Base-by-base conservation (phyloP, 768 basidiomycete species). In the Rhodotorula graminis region DNA sequence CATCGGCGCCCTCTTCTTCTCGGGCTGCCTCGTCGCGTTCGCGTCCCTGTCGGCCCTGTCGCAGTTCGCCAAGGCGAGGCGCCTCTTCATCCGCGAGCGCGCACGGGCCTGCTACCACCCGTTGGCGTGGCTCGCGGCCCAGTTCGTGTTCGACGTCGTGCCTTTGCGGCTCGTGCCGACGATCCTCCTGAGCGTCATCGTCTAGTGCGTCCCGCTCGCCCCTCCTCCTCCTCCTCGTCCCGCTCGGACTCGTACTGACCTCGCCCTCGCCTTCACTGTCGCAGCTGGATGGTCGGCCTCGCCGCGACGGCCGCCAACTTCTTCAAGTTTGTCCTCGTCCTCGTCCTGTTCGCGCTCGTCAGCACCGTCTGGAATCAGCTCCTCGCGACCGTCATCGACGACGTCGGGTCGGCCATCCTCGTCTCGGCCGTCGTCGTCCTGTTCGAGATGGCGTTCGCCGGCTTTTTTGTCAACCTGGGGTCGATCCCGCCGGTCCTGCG, bases 331-430 rank as follows among this genome's bases (percentile, higher is more conserved):
- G 83, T 96, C 31, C 86, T 97, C 78, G 90, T 96, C 72, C 84
- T 97, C 27, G 88, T 92, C 29, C 83, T 95, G 31, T 96, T 88
- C 80, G 88, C 89, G 0, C 84, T 96, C 29, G 88, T 85, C 49
- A 91, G 93, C 87, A 92, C 92, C 0, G 85, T 95, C 55, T 94
- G 87, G 91, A 96, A 96, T 82, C 94, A 97, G 84, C 84, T 96
- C 59, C 86, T 96, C 27, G 94, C 90, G 11, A 87, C 88, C 9
- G 76, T 90, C 27, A 90, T 96, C 85, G 83, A 84, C 64, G 92
- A 95, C 74, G 90, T 90, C 42, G 93, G 94, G 29, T 87, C 95
- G 56, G 93, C 94, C 2, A 93, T 96, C 79, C 86, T 98, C 6
- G 80, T 95, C 50, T 92, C 91, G 0, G 90, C 82, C 12, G 70